phyloP scores from a whole-genome alignment of 345 rosid genomes.

The Reutealis trisperma region DNA sequence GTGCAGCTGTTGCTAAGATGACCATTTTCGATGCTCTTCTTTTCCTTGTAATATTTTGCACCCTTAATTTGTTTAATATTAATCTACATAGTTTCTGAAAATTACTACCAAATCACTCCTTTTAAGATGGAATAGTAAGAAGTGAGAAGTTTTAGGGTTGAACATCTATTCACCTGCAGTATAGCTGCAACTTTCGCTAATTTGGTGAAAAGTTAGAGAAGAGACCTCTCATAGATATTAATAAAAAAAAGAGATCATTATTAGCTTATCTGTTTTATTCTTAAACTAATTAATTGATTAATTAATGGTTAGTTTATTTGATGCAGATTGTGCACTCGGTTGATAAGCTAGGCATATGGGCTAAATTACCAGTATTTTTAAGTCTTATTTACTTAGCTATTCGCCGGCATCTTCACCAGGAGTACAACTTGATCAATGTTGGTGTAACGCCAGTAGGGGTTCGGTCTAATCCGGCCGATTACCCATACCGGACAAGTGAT shows the following conservation, averaged over 20 bases:
- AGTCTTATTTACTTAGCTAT: constrained; percentile 44
- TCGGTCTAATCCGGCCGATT: constrained; percentile 48
- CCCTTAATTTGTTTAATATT: no score
- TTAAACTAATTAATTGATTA: no score
- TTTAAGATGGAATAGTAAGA: no score
- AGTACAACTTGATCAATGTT: constrained; percentile 53
- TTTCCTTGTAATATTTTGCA: constrained; percentile 36
- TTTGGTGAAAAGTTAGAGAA: no score
- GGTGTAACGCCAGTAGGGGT: constrained; percentile 46
- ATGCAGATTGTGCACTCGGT: constrained; percentile 48
- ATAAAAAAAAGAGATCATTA: background rate
- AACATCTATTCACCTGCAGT: no score
- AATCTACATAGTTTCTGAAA: no score
- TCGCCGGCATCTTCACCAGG: constrained; percentile 53
- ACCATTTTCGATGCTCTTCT: constrained; percentile 39
- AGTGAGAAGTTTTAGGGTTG: no score
- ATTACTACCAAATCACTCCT: no score
- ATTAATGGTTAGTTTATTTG: background rate
- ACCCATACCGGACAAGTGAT: constrained; percentile 49
- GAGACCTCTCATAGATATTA: background rate
- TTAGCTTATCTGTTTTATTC: no score
- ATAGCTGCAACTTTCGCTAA: no score
- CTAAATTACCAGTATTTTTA: constrained; percentile 50
- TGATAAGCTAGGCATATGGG: constrained; percentile 52
- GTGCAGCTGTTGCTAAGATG: constrained; percentile 37